Percentiles rank a stretch among this genome's conserved stretches.
phyloP scores from a whole-genome alignment of 1,139 yeast genomes.

The Debaryomyces fabryi region DNA sequence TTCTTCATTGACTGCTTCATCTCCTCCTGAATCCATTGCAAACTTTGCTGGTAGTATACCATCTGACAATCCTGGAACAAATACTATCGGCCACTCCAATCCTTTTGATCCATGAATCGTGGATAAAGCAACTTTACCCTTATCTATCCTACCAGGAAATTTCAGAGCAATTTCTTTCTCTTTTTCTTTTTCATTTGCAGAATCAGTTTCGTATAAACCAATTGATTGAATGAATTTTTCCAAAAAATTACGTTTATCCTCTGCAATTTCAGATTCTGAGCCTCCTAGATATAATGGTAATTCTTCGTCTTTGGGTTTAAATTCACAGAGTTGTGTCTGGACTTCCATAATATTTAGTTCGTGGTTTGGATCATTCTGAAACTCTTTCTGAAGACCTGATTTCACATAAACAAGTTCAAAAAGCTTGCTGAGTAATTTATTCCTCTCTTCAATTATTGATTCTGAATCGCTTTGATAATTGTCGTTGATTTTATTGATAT shows the following conservation, averaged over 20 bases:
- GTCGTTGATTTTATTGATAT: slow-evolving; percentile 9
- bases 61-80: slow-evolving; percentile 71
- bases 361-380: slow-evolving; percentile 25
- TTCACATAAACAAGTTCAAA: slow-evolving; percentile 29
- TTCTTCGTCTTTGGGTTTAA: slow-evolving; percentile 55
- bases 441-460: slow-evolving; percentile 8
- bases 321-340: slow-evolving; percentile 42
- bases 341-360: slow-evolving; percentile 49
- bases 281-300: slow-evolving; percentile 45
- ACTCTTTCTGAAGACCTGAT: slow-evolving; percentile 37
- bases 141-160: slow-evolving; percentile 9
- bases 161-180: slow-evolving; percentile 11
- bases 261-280: slow-evolving; percentile 18
- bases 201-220: slow-evolving; percentile 51
- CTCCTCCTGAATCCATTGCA: slow-evolving; percentile 35
- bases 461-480: not conserved
- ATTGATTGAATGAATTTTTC: slow-evolving; percentile 61
- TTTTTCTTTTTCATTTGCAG: slow-evolving; percentile 15
- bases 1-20: slow-evolving; percentile 64
- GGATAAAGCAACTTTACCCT: slow-evolving; percentile 47
- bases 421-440: slow-evolving; percentile 15
- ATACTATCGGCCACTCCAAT: slow-evolving; percentile 91
- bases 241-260: slow-evolving; percentile 36
- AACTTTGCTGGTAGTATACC: slow-evolving; percentile 57
- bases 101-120: slow-evolving; percentile 95